Evolutionary conservation across 2,329 filamentous ascomycete species (phyloP).

Genomic region (Chaetomium globosum): DNA sequence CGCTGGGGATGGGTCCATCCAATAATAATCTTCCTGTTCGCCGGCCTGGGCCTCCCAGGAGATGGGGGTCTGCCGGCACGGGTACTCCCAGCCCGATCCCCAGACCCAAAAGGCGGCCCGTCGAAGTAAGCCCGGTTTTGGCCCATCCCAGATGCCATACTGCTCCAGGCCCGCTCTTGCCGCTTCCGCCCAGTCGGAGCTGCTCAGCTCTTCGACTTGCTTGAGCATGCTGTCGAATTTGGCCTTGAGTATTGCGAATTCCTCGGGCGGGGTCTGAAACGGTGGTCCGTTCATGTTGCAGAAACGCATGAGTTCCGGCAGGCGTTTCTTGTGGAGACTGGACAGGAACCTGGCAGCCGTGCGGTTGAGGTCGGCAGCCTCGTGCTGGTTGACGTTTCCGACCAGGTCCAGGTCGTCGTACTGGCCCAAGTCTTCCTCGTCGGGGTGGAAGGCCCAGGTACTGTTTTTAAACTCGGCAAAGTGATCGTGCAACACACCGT

Average conservation of each 20-base stretch:
- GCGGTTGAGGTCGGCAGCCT: constrained; percentile 3
- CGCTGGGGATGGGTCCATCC: background rate
- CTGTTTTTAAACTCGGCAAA: background rate
- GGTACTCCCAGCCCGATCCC: background rate
- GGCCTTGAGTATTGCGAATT: background rate
- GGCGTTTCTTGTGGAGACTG: background rate
- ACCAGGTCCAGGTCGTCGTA: constrained; percentile 2
- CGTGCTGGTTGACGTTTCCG: background rate
- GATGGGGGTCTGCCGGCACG: background rate
- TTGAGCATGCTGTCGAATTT: background rate
- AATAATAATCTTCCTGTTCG: background rate
- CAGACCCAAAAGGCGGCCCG: background rate
- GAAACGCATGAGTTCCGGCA: background rate
- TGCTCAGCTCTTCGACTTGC: background rate
- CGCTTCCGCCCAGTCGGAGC: background rate
- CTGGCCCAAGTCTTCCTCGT: constrained; percentile 2
- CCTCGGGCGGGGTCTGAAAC: background rate
- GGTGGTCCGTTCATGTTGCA: background rate
- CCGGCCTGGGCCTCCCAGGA: background rate
- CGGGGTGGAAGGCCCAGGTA: background rate
- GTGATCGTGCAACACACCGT: background rate
- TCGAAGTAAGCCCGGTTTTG: background rate
- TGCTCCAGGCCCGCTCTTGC: background rate
- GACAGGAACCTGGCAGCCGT: background rate
- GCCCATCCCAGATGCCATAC: background rate